These are phyloP conservation scores for Rosa multiflora DNA, from an alignment of 306 rosid genomes.

Conservation along the genomic window DNA sequence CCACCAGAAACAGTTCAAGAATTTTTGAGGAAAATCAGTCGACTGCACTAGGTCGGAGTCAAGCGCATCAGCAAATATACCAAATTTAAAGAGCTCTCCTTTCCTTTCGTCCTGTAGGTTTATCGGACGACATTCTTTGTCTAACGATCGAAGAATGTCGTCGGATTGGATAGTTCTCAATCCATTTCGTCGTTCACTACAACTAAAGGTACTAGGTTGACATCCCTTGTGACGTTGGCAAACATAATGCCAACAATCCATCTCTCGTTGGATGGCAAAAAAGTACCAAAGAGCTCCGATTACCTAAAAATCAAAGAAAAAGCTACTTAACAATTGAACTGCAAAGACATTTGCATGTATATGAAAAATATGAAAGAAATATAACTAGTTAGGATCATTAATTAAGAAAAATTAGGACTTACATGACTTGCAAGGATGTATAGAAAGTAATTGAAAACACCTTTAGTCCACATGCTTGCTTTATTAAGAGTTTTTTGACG, in stretches of 20 bases:
- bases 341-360: neutral
- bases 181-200: neutral
- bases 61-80: conserved; percentile 2
- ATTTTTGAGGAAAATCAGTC: neutral
- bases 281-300: conserved; percentile 36
- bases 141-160: neutral
- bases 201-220: neutral
- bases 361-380: neutral
- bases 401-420: neutral
- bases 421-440: conserved; percentile 35
- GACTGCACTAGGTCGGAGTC: neutral
- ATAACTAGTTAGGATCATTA: neutral
- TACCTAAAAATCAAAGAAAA: conserved; percentile 14
- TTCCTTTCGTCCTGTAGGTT: neutral
- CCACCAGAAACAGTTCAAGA: conserved; percentile 12
- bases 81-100: neutral
- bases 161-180: too few relatives aligned
- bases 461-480: conserved; percentile 22
- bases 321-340: neutral
- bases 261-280: conserved; percentile 23
- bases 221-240: neutral
- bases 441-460: conserved; percentile 29
- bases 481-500: neutral
- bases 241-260: neutral
- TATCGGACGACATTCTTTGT: neutral